These are phyloP conservation scores for Cadophora sp. DNA, from an alignment of 2,329 filamentous ascomycete species.

Conservation along the genomic window DNA sequence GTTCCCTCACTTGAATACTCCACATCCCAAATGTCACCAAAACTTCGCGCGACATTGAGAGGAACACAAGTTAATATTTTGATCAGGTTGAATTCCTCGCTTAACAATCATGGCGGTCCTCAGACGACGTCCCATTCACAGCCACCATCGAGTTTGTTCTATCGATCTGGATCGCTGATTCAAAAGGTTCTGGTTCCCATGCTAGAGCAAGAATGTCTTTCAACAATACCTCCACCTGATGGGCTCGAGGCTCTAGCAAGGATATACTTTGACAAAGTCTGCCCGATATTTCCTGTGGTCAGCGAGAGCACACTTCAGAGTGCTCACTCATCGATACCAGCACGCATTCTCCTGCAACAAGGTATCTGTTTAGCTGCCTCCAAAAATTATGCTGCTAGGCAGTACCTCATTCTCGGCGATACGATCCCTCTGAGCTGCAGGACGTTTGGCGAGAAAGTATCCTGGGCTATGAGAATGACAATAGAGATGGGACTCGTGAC, in stretches of 20 bases:
- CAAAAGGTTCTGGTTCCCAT: slow-evolving; percentile 36
- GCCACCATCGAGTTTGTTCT: slow-evolving; percentile 31
- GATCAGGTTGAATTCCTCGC: slow-evolving; percentile 11
- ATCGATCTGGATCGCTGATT: slow-evolving; percentile 32
- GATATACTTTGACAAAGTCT: slow-evolving; percentile 46
- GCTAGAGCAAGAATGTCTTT: slow-evolving; percentile 45
- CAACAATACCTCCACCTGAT: slow-evolving; percentile 54
- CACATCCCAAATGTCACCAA: not conserved
- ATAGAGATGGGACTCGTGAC: slow-evolving; percentile 61
- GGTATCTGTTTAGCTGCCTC: slow-evolving; percentile 62
- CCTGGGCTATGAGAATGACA: slow-evolving; percentile 36
- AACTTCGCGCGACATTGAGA: not conserved
- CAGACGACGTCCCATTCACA: slow-evolving; percentile 33
- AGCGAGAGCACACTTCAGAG: slow-evolving; percentile 46
- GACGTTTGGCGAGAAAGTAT: slow-evolving; percentile 38
- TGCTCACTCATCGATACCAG: slow-evolving; percentile 37
- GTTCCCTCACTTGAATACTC: not conserved
- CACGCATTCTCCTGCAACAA: slow-evolving; percentile 56
- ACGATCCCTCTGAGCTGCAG: slow-evolving; percentile 27
- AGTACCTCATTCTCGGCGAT: slow-evolving; percentile 47
- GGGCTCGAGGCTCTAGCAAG: slow-evolving; percentile 55
- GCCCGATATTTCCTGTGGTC: slow-evolving; percentile 43
- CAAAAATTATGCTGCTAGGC: slow-evolving; percentile 54
- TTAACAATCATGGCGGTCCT: not conserved
- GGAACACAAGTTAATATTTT: not conserved